Evolutionary conservation across 305 asterid species (phyloP), one percentile per base, ranked within the genome.

Genomic region (Vinca major): DNA sequence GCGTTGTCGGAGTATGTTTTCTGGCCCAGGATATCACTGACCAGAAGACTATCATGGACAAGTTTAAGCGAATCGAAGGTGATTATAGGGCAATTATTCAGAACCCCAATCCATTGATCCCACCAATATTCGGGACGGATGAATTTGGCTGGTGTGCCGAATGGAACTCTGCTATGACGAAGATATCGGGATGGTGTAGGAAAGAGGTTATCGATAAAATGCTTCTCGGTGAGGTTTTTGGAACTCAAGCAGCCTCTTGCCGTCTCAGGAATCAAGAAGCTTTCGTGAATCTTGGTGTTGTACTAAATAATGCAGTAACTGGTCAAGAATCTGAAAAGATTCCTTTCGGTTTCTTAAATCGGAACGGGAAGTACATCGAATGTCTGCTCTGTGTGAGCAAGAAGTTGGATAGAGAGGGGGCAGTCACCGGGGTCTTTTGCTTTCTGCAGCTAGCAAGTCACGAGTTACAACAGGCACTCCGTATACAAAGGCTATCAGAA

Each of bases 71-170:
- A 82, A 92, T 92, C 9, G 91, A 92, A 84, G 98, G 98, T n/a
- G 98, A 92, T 75, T 92, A 92, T 76, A 80, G 78, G 68, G 88
- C 97, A 41, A 92, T 92, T 53, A 74, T 92, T 26, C 97, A 92
- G 72, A 92, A 90, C 66, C 98, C 96, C 2, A 90, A 84, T 85
- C 96, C 88, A 0, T 74, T 92, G 74, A 90, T 92, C 79, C 98
- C 98, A 14, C 98, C 98, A 33, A 92, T 92, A 75, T 92, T 92
- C 52, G 98, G 98, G 43, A 83, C 93, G 1, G 98, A 92, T 65
- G 97, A 90, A 70, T 92, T 92, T 11, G 98, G 98, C n/a, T 92
- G 96, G 98, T 92, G 98, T 70, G 83, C 90, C 1, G 98, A 92
- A 78, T 92, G 98, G 98, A 92, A 92, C 64, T 81, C 97, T 37